phyloP scores from a whole-genome alignment of 257 asterid species.

The Jasminum sambac region DNA sequence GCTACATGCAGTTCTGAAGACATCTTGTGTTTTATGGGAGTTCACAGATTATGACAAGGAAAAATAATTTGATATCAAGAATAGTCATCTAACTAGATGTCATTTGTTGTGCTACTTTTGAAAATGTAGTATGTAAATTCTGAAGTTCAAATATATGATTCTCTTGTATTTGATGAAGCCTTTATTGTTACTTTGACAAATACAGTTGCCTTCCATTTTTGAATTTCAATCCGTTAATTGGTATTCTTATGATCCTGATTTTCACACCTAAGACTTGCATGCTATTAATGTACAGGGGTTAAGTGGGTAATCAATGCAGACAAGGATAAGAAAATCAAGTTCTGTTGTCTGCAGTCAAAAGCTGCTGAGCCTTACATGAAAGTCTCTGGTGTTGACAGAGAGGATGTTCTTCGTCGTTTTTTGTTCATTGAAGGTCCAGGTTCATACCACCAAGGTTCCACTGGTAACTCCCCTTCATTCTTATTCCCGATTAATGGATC shows the following conservation, averaged over 20 bases:
- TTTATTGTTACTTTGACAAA: neutral
- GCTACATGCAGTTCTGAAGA: no score
- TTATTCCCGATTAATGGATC: neutral
- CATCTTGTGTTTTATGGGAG: no score
- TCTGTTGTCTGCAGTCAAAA: conserved; percentile 85
- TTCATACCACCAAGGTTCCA: conserved; percentile 80
- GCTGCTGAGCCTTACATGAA: conserved; percentile 92
- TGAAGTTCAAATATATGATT: neutral
- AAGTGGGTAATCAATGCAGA: conserved; percentile 77
- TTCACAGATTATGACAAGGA: no score
- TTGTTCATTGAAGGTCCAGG: conserved; percentile 83
- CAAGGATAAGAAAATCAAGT: conserved; percentile 73
- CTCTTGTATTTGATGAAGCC: neutral
- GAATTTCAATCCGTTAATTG: neutral
- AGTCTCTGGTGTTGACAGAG: conserved; percentile 55
- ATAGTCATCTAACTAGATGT: no score
- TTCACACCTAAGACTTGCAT: neutral
- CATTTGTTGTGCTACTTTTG: no score
- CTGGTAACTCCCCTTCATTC: conserved; percentile 49
- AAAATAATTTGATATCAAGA: no score
- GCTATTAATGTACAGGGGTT: conserved; percentile 56
- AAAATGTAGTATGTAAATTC: neutral
- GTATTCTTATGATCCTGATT: conserved; percentile 10
- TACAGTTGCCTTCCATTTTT: neutral
- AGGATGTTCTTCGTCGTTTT: conserved; percentile 77